Conservation (phyloP, 2,329 filamentous ascomycete genomes). For the Aspergillus japonicus region DNA sequence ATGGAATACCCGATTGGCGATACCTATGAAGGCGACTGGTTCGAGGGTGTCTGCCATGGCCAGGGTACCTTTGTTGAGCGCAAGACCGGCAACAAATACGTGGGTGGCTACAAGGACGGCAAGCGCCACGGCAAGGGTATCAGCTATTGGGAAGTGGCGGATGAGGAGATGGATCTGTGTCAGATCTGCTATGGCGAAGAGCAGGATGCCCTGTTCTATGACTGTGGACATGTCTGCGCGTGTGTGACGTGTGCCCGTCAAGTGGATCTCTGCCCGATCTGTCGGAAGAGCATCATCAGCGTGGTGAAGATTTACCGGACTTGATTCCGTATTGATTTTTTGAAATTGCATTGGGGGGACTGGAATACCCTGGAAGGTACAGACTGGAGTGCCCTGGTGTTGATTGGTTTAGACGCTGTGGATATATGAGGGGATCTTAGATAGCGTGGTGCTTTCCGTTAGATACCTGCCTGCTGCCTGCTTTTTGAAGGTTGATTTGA, state of each 20-base stretch:
- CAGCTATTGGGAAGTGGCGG: slow-evolving; percentile 61
- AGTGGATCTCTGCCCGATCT: slow-evolving; percentile 61
- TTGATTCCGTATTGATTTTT: slow-evolving; percentile 23
- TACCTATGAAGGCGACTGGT: slow-evolving; percentile 49
- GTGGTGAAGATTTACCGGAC: slow-evolving; percentile 58
- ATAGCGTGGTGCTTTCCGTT: background rate
- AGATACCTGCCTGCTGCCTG: background rate
- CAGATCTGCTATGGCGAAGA: slow-evolving; percentile 63
- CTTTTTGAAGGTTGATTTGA: no score
- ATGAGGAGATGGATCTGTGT: slow-evolving; percentile 60
- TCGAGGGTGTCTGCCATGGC: slow-evolving; percentile 51
- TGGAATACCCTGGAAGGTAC: slow-evolving; percentile 19
- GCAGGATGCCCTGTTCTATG: slow-evolving; percentile 60
- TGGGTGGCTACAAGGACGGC: slow-evolving; percentile 60
- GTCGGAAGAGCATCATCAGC: slow-evolving; percentile 55
- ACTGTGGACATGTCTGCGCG: slow-evolving; percentile 63
- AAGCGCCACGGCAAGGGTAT: slow-evolving; percentile 62
- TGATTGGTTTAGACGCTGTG: background rate
- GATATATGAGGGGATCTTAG: background rate
- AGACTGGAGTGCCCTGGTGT: background rate
- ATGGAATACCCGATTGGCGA: slow-evolving; percentile 59
- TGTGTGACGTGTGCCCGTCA: slow-evolving; percentile 60
- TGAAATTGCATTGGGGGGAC: slow-evolving; percentile 11
- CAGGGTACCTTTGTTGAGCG: slow-evolving; percentile 57
- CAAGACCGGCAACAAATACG: slow-evolving; percentile 60